Percentiles rank a stretch among this genome's conserved stretches.
These are phyloP conservation scores for Tirmania nivea DNA, from an alignment of 495 filamentous ascomycete genomes.

Conservation along the genomic window DNA sequence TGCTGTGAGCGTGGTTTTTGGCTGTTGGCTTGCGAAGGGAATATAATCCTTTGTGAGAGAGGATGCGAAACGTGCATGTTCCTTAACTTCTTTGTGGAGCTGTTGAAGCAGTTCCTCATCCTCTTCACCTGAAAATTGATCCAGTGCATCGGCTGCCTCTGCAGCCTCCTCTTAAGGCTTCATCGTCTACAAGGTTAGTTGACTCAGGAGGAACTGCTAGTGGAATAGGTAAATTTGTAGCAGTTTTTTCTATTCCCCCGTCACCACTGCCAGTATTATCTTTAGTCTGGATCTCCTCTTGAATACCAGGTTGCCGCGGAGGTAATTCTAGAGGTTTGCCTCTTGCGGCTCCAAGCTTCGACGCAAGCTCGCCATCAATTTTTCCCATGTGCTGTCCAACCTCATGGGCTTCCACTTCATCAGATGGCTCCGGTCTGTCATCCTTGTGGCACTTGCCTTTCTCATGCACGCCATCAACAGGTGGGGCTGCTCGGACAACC, in stretches of 20 bases:
- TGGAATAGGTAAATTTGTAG: constrained; percentile 11
- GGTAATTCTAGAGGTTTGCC: background rate
- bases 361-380: constrained; percentile 16
- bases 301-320: background rate
- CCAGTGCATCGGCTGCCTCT: background rate
- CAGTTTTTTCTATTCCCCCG: constrained; percentile 24
- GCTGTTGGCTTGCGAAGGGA: constrained; percentile 29
- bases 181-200: constrained; percentile 12
- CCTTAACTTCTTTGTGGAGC: constrained; percentile 70
- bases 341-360: background rate
- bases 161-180: background rate
- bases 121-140: constrained; percentile 61
- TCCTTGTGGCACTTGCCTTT: constrained; percentile 1
- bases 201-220: constrained; percentile 7
- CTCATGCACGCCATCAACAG: background rate
- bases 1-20: constrained; percentile 15
- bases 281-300: background rate
- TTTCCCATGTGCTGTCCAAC: constrained; percentile 1
- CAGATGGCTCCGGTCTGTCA: too few relatives aligned
- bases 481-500: background rate
- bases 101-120: constrained; percentile 72
- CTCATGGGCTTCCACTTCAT: constrained; percentile 6
- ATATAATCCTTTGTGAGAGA: constrained; percentile 42
- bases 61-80: constrained; percentile 78
- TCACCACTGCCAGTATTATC: background rate